Percentiles rank a stretch among this genome's conserved stretches.
These are phyloP conservation scores for Sequoia sempervirens DNA, from an alignment of 75 land plant species.

Conservation along the genomic window DNA sequence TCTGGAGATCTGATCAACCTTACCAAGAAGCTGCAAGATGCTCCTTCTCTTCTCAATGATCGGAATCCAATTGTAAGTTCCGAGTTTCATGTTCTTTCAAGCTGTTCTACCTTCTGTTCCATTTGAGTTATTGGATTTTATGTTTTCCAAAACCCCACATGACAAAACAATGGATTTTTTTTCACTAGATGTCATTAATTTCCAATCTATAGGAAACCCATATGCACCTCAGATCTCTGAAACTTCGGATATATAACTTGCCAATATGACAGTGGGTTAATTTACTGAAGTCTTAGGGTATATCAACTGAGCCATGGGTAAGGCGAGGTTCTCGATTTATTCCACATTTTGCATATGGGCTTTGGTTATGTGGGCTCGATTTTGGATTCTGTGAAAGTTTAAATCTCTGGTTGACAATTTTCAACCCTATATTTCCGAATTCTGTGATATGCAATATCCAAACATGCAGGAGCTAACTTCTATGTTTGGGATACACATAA, in stretches of 20 bases:
- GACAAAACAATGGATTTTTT: not conserved
- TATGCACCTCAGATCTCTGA: not conserved
- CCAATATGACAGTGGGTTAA: not conserved
- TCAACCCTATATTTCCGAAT: not conserved
- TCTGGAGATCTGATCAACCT: constrained; percentile 47
- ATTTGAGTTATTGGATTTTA: not conserved
- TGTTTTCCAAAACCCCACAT: not conserved
- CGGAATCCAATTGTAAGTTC: constrained; percentile 23
- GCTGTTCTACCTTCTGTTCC: not conserved
- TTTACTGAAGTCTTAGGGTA: not conserved
- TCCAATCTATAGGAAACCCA: not conserved
- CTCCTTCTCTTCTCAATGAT: constrained; percentile 55
- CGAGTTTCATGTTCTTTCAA: not conserved
- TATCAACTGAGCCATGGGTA: not conserved
- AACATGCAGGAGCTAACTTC: not conserved
- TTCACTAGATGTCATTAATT: not conserved
- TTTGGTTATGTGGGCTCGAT: not conserved
- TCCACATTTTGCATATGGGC: not conserved
- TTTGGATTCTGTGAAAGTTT: not conserved
- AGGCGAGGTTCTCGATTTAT: not conserved
- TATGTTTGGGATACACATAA: not conserved
- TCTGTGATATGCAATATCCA: not conserved
- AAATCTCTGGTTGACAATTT: not conserved
- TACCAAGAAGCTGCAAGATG: constrained; percentile 33
- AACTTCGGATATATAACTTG: not conserved